Base-by-base conservation (phyloP, 148 eudicot genomes). In the Vaccinium myrtillus region DNA sequence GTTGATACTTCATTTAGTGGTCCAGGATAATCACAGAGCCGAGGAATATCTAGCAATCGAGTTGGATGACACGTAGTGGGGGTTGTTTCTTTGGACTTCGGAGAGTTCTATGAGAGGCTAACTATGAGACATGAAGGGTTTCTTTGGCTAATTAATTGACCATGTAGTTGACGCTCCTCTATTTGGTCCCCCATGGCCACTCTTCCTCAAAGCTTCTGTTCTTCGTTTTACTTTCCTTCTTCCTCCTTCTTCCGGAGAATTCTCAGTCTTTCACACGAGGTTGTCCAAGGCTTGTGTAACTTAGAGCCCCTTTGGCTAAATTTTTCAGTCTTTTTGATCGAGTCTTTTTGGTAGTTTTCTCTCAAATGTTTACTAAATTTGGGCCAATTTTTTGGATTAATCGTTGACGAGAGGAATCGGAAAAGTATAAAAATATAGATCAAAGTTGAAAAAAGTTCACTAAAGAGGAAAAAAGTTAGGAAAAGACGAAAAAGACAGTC, bases 271-370 rank as follows among this genome's bases (percentile, higher is more conserved):
- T 83, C 51, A 74, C 63, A 6, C 43, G 75, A 56, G 77, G 23
- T 74, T 74, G 49, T 74, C 15, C 77, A 43, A 77, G 58, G 80
- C 59, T 77, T 77, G 58, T 50, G 55, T 25, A 23, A 50, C 16
- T 43, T 23, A 43, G 46, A 4, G 6, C 46, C 46, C 46, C 46
- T 43, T 43, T 43, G 46, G 46, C 46, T 43, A 43, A 5, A 43
- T 0, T 43, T 43, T 43, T 43, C 46, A 43, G 46, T 43, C 46
- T 43, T 5, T 43, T 43, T 43, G 6, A 43, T 43, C 46, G 0
- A 43, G 46, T 43, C 46, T 43, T 43, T 43, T 43, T 43, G 46
- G 46, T 43, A 43, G 46, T 43, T 43, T 43, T 43, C 46, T 43
- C 0, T 43, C 46, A 43, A 43, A 43, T 43, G 0, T 43, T 43